Conservation (phyloP, 2,329 filamentous ascomycete genomes). For the Alternaria sp. region DNA sequence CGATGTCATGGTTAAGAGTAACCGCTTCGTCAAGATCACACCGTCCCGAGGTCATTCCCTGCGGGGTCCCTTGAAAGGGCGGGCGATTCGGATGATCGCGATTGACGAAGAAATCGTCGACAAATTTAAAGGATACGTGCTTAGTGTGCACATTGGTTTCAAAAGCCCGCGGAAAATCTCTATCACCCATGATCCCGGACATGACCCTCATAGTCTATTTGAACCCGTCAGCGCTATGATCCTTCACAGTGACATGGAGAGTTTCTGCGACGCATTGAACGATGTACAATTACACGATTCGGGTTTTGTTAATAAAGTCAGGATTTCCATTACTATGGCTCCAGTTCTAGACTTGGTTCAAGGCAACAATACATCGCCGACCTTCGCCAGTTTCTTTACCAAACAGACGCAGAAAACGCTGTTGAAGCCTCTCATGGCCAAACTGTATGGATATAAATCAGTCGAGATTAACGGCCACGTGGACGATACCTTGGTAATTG, state of each 20-base stretch:
- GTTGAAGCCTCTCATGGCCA: constrained; percentile 21
- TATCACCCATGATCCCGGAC: neutral
- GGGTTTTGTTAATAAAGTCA: constrained; percentile 8
- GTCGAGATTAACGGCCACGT: constrained; percentile 18
- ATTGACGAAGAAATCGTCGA: neutral
- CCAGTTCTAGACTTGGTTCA: neutral
- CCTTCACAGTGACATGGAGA: constrained; percentile 20
- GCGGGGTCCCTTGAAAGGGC: neutral
- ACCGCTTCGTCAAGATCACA: constrained; percentile 24
- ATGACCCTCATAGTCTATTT: neutral
- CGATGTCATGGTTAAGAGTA: constrained; percentile 10
- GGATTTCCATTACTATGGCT: constrained; percentile 18
- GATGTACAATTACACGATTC: constrained; percentile 13
- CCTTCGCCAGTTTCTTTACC: constrained; percentile 24
- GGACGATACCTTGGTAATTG: constrained; percentile 12
- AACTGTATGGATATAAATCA: constrained; percentile 20
- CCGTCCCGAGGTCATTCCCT: constrained; percentile 14
- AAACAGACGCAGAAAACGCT: constrained; percentile 25
- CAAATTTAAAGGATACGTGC: constrained; percentile 23
- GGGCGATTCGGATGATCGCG: constrained; percentile 16
- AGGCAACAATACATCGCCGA: neutral
- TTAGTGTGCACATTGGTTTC: constrained; percentile 15
- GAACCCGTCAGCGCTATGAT: constrained; percentile 17
- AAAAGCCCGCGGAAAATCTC: neutral
- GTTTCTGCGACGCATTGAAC: constrained; percentile 18